Evolutionary conservation across 139 green algal genomes (phyloP).

Genomic region (Asterochloris sp.): DNA sequence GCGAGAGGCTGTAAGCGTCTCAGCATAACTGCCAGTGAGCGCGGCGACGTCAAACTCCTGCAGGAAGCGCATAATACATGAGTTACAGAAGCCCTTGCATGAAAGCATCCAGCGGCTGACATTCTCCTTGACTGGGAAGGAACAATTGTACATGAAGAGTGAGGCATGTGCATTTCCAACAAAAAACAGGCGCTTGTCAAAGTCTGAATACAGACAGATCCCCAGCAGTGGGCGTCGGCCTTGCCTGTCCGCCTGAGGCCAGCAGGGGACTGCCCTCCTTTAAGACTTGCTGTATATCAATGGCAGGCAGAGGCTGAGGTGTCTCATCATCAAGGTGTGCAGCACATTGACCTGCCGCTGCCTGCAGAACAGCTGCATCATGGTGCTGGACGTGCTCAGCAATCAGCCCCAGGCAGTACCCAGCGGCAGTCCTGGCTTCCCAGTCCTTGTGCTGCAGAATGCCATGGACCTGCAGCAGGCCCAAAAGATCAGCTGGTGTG

Average conservation of each 20-base stretch:
- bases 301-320: conserved; percentile 41
- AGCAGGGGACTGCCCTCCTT: conserved; percentile 68
- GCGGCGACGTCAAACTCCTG: conserved; percentile 65
- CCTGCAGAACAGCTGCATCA: not conserved
- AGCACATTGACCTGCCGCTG: not conserved
- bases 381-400: conserved; percentile 50
- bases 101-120: not conserved
- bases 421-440: conserved; percentile 78
- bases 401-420: conserved; percentile 68
- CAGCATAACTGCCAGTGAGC: conserved; percentile 19
- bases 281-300: conserved; percentile 68
- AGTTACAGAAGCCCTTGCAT: not conserved
- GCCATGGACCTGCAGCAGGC: conserved; percentile 47
- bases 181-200: not conserved
- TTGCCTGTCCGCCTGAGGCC: conserved; percentile 74
- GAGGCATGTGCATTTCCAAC: no score
- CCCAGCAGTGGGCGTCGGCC: not conserved
- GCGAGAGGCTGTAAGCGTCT: conserved; percentile 66
- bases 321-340: conserved; percentile 8
- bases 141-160: not conserved
- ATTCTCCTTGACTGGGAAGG: not conserved
- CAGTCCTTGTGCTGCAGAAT: conserved; percentile 69
- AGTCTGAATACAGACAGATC: not conserved
- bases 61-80: not conserved
- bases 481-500: not conserved